phyloP scores from a whole-genome alignment of 805 yeast genomes.

The Candida maltosa region DNA sequence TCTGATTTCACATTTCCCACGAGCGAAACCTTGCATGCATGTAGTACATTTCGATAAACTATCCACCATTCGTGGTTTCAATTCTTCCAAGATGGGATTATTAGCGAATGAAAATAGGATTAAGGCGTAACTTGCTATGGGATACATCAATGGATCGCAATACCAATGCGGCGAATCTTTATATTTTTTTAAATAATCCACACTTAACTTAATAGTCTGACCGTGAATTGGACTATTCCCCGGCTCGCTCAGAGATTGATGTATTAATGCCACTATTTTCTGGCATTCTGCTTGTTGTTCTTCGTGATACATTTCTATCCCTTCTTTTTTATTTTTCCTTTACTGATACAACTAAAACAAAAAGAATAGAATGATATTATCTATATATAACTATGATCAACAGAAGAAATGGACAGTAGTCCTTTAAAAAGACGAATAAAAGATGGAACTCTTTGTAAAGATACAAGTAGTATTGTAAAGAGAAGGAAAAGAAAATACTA shows the following conservation, averaged over 20 bases:
- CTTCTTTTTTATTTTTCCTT: neutral
- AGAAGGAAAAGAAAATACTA: too few species aligned
- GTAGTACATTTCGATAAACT: constrained; percentile 47
- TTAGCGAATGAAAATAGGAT: constrained; percentile 61
- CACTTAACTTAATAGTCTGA: constrained; percentile 20
- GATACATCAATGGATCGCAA: constrained; percentile 48
- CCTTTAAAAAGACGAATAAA: too few species aligned
- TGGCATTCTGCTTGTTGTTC: constrained; percentile 18
- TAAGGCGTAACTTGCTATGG: constrained; percentile 51
- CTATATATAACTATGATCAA: too few species aligned
- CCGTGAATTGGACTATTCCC: constrained; percentile 27
- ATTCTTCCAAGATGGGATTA: constrained; percentile 42
- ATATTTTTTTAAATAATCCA: constrained; percentile 17
- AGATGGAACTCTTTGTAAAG: too few species aligned
- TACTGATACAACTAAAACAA: too few species aligned
- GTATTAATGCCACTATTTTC: constrained; percentile 20
- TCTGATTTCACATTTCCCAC: constrained; percentile 49
- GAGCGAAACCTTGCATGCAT: constrained; percentile 54
- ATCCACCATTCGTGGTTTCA: constrained; percentile 34
- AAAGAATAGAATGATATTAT: too few species aligned
- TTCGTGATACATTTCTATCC: neutral
- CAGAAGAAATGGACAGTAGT: too few species aligned
- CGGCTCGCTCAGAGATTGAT: constrained; percentile 20
- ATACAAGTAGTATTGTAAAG: too few species aligned
- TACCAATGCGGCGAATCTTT: constrained; percentile 44